These are phyloP conservation scores for Penicillium crystallinum DNA, from an alignment of 495 filamentous ascomycete genomes.

Conservation along the genomic window DNA sequence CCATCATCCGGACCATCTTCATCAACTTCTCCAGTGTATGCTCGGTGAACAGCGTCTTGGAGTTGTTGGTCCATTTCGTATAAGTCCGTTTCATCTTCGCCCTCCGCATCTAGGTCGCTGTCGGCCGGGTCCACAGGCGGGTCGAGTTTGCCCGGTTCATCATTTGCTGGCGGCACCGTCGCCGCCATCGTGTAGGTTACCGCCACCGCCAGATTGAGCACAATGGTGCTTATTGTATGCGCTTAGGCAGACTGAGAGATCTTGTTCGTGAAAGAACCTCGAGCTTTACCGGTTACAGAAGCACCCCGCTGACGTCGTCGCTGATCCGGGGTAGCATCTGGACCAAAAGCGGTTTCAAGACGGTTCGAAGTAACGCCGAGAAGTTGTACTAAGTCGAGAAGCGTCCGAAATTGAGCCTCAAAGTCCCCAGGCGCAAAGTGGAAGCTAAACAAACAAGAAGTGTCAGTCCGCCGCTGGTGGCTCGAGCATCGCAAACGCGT, in stretches of 20 bases:
- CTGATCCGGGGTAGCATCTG: slow-evolving; percentile 26
- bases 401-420: background rate
- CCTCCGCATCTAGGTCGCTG: slow-evolving; percentile 51
- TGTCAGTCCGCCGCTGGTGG: slow-evolving; percentile 18
- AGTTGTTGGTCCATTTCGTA: slow-evolving; percentile 44
- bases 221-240: slow-evolving; percentile 5
- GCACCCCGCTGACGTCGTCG: slow-evolving; percentile 30
- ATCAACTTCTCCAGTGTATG: slow-evolving; percentile 48
- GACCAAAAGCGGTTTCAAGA: slow-evolving; percentile 8
- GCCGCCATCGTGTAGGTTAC: slow-evolving; percentile 46
- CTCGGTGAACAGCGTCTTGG: slow-evolving; percentile 50
- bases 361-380: background rate
- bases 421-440: slow-evolving; percentile 12
- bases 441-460: slow-evolving; percentile 15
- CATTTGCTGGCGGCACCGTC: slow-evolving; percentile 40
- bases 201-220: slow-evolving; percentile 43
- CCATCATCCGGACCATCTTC: slow-evolving; percentile 32
- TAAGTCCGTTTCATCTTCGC: slow-evolving; percentile 46
- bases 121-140: slow-evolving; percentile 34
- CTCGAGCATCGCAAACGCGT: slow-evolving; percentile 20
- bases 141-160: slow-evolving; percentile 34
- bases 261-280: slow-evolving; percentile 9
- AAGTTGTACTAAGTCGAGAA: background rate
- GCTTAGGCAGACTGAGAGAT: slow-evolving; percentile 5
- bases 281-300: slow-evolving; percentile 18